phyloP scores from a whole-genome alignment of 2,329 filamentous ascomycete genomes.

The Botrytis galanthina region DNA sequence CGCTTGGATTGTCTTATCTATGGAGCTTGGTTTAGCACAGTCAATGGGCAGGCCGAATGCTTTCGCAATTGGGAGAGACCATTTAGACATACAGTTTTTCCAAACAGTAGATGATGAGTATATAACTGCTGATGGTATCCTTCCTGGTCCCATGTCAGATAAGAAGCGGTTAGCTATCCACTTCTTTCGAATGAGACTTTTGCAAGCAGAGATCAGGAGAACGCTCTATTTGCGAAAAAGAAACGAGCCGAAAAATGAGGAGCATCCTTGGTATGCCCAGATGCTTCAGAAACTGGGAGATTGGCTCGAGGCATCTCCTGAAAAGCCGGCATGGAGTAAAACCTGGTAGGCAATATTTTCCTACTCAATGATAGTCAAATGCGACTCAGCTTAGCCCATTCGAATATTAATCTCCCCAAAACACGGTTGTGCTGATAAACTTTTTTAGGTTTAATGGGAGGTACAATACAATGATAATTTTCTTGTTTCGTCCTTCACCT shows the following conservation, averaged over 20 bases:
- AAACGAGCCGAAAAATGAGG: constrained; percentile 70
- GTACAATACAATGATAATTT: constrained; percentile 85
- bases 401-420: not conserved
- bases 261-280: constrained; percentile 80
- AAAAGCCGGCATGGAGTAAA: constrained; percentile 69
- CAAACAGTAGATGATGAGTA: constrained; percentile 76
- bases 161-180: constrained; percentile 90
- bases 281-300: constrained; percentile 76
- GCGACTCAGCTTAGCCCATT: constrained; percentile 22
- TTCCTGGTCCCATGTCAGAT: constrained; percentile 67
- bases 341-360: constrained; percentile 58
- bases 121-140: constrained; percentile 75
- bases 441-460: constrained; percentile 58
- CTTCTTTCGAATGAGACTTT: constrained; percentile 85
- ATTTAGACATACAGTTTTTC: constrained; percentile 84
- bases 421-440: constrained; percentile 25
- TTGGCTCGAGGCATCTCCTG: constrained; percentile 76
- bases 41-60: constrained; percentile 83
- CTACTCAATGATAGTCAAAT: not conserved
- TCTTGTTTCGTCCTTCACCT: constrained; percentile 85
- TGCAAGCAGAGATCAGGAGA: constrained; percentile 84
- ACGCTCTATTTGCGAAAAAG: constrained; percentile 83
- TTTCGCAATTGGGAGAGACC: constrained; percentile 77
- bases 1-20: constrained; percentile 82
- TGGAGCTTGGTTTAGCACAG: constrained; percentile 87